Evolutionary conservation across 352 stramenopile genomes (phyloP).

Genomic region (Aphanomyces astaci): DNA sequence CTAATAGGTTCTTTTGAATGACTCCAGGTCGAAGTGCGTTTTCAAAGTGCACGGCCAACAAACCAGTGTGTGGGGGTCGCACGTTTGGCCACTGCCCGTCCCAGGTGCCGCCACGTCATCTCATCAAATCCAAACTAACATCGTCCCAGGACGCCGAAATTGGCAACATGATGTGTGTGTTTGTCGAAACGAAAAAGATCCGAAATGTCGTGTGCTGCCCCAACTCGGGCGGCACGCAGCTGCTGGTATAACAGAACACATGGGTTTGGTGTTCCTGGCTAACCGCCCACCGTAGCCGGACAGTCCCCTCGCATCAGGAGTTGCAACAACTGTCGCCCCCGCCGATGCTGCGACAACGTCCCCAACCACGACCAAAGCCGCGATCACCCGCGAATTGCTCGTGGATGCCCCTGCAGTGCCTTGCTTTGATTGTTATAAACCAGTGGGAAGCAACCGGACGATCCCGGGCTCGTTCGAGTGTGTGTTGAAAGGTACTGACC

Average conservation of each 20-base stretch:
- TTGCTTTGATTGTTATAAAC: slow-evolving; percentile 4
- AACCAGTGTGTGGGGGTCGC: neutral
- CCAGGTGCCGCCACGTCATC: neutral
- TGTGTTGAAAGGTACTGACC: neutral
- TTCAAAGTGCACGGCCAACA: neutral
- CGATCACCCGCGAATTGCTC: neutral
- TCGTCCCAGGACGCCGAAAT: slow-evolving; percentile 7
- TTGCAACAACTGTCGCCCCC: neutral
- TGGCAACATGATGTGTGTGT: neutral
- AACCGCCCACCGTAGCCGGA: too few species aligned
- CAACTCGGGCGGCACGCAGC: neutral
- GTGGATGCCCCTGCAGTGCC: neutral
- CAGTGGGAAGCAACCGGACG: neutral
- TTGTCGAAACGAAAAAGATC: neutral
- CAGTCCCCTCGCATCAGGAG: too few species aligned
- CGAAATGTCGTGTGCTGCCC: slow-evolving; percentile 1
- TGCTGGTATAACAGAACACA: neutral
- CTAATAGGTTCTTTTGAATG: too few species aligned
- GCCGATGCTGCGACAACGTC: neutral
- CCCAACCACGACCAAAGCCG: neutral
- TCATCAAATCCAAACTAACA: too few species aligned
- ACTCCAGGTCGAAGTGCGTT: neutral
- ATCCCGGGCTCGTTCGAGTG: slow-evolving; percentile 4
- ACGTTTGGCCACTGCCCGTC: neutral
- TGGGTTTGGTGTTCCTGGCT: too few species aligned